Base-by-base conservation (phyloP, 2,329 filamentous ascomycete genomes). In the Verticillium zaregamsianum region DNA sequence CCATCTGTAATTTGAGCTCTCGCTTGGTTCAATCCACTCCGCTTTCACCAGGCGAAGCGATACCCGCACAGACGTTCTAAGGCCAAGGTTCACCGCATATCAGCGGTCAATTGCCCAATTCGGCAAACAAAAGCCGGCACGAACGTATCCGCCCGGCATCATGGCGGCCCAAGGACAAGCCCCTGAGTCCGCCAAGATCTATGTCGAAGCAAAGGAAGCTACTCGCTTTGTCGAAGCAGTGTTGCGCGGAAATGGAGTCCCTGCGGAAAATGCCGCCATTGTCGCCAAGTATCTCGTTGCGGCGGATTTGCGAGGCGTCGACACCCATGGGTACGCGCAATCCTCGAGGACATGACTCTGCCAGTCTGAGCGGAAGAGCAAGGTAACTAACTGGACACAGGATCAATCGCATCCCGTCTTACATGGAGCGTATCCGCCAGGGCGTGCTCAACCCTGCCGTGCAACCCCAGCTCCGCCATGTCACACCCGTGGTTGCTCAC, bases 291-390 rank as follows among this genome's bases (percentile, higher is more conserved):
- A 87, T 64, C 84, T 94, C 1, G 82, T 93, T 1, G 84, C 86
- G 39, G 91, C 91, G 14, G 91, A 94, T 68, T 82, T 94, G 1
- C 87, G 91, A 49, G 91, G 90, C 58, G 87, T 93, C 31, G 91
- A 94, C 70, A 92, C 90, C 0, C 91, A 94, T 71, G 91, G 77
- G 57, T 58, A 49, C n/a, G 45, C 45, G 20, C 45, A 40, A 40
- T 23, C 20, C 45, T 12, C 14, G 23, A 20, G 12, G n/a, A 52
- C 45, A 28, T 25, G 15, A 55, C 33, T 20, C 33, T 20, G 28
- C 12, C 15, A 3, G 11, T 5, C 55, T 25, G 31, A 17, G 14
- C 14, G 8, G 28, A n/a, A 5, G 17, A 23, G 17, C 32, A 25
- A 5, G 11, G 2, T 5, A n/a, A 9, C 56, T 58, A 25, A 58